Percentiles rank a stretch among this genome's conserved stretches.
Conservation (phyloP, 345 rosid species). For the Pugionium cornutum region DNA sequence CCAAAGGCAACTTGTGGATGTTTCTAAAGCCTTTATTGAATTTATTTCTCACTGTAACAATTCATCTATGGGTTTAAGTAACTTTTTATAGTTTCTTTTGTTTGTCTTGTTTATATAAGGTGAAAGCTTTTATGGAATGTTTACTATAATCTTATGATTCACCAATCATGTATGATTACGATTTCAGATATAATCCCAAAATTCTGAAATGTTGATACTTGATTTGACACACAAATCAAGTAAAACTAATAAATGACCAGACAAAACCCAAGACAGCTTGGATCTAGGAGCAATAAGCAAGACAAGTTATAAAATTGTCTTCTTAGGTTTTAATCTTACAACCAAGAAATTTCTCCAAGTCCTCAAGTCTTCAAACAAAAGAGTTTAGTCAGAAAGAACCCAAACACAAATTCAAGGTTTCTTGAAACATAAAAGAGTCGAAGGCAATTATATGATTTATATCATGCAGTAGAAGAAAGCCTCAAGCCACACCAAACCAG, state of each 20-base stretch:
- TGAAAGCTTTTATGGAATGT: conserved; percentile 4
- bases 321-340: too few species aligned
- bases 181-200: too few species aligned
- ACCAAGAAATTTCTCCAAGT: too few species aligned
- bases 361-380: too few species aligned
- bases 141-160: conserved; percentile 4
- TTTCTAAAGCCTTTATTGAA: conserved; percentile 46
- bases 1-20: conserved; percentile 82
- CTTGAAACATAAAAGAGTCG: background rate
- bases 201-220: too few species aligned
- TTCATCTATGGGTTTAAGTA: conserved; percentile 15
- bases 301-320: too few species aligned
- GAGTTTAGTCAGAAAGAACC: too few species aligned
- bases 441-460: conserved; percentile 4
- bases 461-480: conserved; percentile 27
- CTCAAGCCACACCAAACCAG: conserved; percentile 17
- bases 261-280: too few species aligned
- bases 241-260: too few species aligned
- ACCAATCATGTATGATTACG: background rate
- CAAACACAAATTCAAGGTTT: background rate
- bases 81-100: conserved; percentile 10
- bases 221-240: too few species aligned
- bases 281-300: too few species aligned
- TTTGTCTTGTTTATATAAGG: conserved; percentile 20
- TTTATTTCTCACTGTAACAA: conserved; percentile 28